Base-by-base conservation (phyloP, 2,329 filamentous ascomycete genomes). In the Stagonosporopsis cucurbitacearum region DNA sequence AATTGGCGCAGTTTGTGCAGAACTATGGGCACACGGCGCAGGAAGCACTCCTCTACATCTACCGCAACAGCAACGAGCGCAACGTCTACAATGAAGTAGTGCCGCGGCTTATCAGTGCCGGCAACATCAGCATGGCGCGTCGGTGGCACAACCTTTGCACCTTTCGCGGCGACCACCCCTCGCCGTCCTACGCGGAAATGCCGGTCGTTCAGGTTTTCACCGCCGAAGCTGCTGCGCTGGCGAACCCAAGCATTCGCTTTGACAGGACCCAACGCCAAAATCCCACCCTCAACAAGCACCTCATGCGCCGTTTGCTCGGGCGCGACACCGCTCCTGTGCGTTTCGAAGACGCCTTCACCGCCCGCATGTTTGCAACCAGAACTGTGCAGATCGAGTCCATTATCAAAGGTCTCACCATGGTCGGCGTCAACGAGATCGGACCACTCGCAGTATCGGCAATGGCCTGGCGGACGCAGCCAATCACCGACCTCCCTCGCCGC, bases 301-400 rank as follows among this genome's bases (percentile, higher is more conserved):
- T 72, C 4, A 65, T 76, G 68, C 72, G 64, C 17, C 66, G 67
- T 15, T 60, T 78, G 17, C 55, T 72, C 8, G 78, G 78, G 15
- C 75, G 77, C 32, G 76, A 79, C 25, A 76, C 77, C 49, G 76
- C 75, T 28, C 75, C 77, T n/a, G 79, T 80, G 33, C 71, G 76
- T 35, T 73, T 81, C 42, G 72, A 76, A 66, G 91, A 95, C 71
- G 76, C 80, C 0, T 82, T 96, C 26, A 88, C 90, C 17, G 89
- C 92, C n/a, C 85, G 88, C 60, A 86, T 92, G 78, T 93, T 96
- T 71, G 92, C 92, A 9, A 89, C 87, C 1, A 88, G 81, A 54
- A 89, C 90, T 73, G 82, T 95, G 20, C 85, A 88, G 1, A 79
- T 92, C 9, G 86, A 93, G 52, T 84, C 88, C 62, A 86, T 91